phyloP scores from a whole-genome alignment of 371 early-diverging fungal genomes.

The Mucor indicus region DNA sequence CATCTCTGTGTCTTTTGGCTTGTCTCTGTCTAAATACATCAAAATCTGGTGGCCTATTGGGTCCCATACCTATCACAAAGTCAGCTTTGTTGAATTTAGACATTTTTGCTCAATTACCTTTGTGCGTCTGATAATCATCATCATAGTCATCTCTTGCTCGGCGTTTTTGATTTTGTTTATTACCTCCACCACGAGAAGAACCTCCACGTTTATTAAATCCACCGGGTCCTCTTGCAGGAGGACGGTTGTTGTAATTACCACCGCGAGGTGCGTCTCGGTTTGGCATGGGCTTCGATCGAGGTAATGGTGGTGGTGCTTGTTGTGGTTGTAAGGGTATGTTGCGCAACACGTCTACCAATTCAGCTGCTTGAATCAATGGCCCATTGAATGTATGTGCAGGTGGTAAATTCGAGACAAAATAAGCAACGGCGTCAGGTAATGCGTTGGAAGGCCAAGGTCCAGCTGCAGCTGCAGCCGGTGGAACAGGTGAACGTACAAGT shows the following conservation, averaged over 20 bases:
- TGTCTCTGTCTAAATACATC: constrained; percentile 61
- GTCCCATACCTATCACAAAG: constrained; percentile 39
- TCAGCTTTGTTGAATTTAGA: neutral
- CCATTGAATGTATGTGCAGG: constrained; percentile 52
- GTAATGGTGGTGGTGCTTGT: neutral
- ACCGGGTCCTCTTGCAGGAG: constrained; percentile 17
- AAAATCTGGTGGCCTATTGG: constrained; percentile 62
- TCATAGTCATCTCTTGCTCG: constrained; percentile 51
- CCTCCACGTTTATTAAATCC: constrained; percentile 15
- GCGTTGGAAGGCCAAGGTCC: constrained; percentile 51
- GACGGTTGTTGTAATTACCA: neutral
- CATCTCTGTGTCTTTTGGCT: constrained; percentile 51
- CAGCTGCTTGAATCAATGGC: constrained; percentile 46
- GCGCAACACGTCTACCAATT: constrained; percentile 51
- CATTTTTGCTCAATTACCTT: constrained; percentile 26
- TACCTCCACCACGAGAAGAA: constrained; percentile 32
- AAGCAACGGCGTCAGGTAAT: constrained; percentile 60
- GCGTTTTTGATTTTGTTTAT: constrained; percentile 32
- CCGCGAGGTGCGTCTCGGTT: constrained; percentile 4
- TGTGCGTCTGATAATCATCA: constrained; percentile 43
- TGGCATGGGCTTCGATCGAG: constrained; percentile 24
- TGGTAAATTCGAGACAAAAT: constrained; percentile 55
- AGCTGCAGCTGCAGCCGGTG: constrained; percentile 1
- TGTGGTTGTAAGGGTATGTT: constrained; percentile 30
- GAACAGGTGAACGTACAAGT: neutral